These are phyloP conservation scores for Plasmodium reichenowi DNA, from an alignment of 169 alveolate genomes.

Conservation along the genomic window DNA sequence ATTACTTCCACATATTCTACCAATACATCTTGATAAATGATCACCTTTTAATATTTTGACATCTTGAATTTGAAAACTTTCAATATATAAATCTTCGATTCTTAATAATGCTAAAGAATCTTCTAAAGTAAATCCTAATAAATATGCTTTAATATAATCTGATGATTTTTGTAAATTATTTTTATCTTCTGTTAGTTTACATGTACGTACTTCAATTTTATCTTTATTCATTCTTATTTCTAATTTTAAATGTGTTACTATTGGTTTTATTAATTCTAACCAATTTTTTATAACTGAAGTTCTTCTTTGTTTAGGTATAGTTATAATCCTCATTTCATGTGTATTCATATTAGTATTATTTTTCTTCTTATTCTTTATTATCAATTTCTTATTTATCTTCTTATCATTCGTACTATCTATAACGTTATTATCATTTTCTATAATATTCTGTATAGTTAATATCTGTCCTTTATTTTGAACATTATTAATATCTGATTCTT, in stretches of 20 bases:
- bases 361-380: slow-evolving; percentile 25
- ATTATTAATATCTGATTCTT: background rate
- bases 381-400: slow-evolving; percentile 47
- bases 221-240: slow-evolving; percentile 77
- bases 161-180: slow-evolving; percentile 93
- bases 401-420: slow-evolving; percentile 29
- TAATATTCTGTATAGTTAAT: slow-evolving; percentile 48
- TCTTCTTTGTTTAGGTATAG: slow-evolving; percentile 82
- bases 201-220: slow-evolving; percentile 68
- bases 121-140: slow-evolving; percentile 98
- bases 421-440: slow-evolving; percentile 2
- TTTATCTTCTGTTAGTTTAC: slow-evolving; percentile 62
- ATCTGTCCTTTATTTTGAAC: slow-evolving; percentile 21
- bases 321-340: slow-evolving; percentile 80
- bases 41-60: slow-evolving; percentile 98
- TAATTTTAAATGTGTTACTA: slow-evolving; percentile 75
- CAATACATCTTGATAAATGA: slow-evolving; percentile 98
- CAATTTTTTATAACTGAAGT: slow-evolving; percentile 77
- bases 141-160: slow-evolving; percentile 97
- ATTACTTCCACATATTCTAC: slow-evolving; percentile 98
- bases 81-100: slow-evolving; percentile 97
- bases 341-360: slow-evolving; percentile 19
- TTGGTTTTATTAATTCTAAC: slow-evolving; percentile 64
- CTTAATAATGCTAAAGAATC: slow-evolving; percentile 99
- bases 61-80: slow-evolving; percentile 98